phyloP scores from a whole-genome alignment of 306 rosid species.

The Phaseolus lunatus region DNA sequence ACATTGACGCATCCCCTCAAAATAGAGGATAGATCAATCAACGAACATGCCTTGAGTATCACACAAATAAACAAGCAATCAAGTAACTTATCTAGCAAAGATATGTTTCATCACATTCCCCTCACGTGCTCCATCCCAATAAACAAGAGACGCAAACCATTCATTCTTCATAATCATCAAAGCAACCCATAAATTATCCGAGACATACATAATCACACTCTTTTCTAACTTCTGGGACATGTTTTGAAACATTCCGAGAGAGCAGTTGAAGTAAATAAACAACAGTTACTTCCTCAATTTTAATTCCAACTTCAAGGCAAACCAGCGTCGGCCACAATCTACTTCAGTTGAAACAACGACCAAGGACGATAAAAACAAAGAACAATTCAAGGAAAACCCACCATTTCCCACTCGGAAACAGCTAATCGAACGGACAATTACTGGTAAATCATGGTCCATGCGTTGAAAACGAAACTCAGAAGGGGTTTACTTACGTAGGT shows the following conservation, averaged over 20 bases:
- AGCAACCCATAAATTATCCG: background rate
- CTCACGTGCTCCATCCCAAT: background rate
- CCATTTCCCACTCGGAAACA: too few relatives aligned
- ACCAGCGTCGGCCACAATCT: background rate
- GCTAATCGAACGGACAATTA: too few relatives aligned
- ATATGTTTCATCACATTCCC: background rate
- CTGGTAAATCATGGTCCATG: too few relatives aligned
- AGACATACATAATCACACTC: background rate
- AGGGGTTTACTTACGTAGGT: constrained; percentile 58
- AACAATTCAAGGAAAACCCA: too few relatives aligned
- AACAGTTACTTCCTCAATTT: background rate
- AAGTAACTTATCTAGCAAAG: background rate
- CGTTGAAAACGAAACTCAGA: background rate
- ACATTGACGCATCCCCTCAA: background rate
- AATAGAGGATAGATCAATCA: background rate
- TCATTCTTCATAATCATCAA: background rate
- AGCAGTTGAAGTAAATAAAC: background rate
- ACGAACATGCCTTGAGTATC: background rate
- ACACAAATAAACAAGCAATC: background rate
- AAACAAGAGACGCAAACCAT: background rate
- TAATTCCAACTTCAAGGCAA: background rate
- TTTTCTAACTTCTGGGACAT: background rate
- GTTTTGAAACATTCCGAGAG: background rate
- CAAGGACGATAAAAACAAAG: background rate
- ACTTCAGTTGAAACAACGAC: background rate